Percentiles rank a stretch among this genome's conserved stretches.
Evolutionary conservation across 1,139 yeast species (phyloP).

Genomic region (Ashbya aceris): DNA sequence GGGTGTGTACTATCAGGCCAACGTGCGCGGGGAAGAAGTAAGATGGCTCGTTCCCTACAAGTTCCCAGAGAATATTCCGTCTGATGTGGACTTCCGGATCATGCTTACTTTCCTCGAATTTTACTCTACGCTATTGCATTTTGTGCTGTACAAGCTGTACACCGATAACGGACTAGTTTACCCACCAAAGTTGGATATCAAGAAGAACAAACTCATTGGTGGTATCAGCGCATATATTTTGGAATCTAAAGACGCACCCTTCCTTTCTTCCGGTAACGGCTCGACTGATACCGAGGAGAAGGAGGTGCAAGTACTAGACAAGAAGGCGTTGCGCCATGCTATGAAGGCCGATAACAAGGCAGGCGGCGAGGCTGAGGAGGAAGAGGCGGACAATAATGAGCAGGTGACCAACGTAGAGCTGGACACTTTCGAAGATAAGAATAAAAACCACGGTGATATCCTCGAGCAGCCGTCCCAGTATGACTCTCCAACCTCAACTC

Average conservation of each 20-base stretch:
- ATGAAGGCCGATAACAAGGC: slow-evolving; percentile 33
- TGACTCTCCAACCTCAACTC: slow-evolving; percentile 46
- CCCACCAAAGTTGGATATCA: slow-evolving; percentile 77
- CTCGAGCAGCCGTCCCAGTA: slow-evolving; percentile 70
- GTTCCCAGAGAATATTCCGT: slow-evolving; percentile 90
- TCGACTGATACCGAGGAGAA: slow-evolving; percentile 21
- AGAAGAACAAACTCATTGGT: slow-evolving; percentile 74
- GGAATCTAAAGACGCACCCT: slow-evolving; percentile 40
- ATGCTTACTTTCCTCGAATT: slow-evolving; percentile 96
- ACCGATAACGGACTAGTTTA: slow-evolving; percentile 77
- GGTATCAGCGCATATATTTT: slow-evolving; percentile 80
- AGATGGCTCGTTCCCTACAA: slow-evolving; percentile 97
- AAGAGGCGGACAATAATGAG: slow-evolving; percentile 34
- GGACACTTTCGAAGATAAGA: slow-evolving; percentile 60
- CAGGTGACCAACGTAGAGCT: slow-evolving; percentile 43
- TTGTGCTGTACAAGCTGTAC: slow-evolving; percentile 76
- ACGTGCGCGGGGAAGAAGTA: slow-evolving; percentile 80
- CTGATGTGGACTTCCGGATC: slow-evolving; percentile 90
- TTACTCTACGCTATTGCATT: slow-evolving; percentile 84
- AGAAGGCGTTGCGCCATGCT: slow-evolving; percentile 32
- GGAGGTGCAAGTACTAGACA: slow-evolving; percentile 30
- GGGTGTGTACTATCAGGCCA: slow-evolving; percentile 94
- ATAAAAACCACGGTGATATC: slow-evolving; percentile 62
- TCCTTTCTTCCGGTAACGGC: slow-evolving; percentile 37
- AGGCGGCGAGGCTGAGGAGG: slow-evolving; percentile 32